Percentiles rank a stretch among this genome's conserved stretches.
These are phyloP conservation scores for Sphagnum fallax DNA, from an alignment of 228 moss, liverwort and hornwort genomes.

Conservation along the genomic window DNA sequence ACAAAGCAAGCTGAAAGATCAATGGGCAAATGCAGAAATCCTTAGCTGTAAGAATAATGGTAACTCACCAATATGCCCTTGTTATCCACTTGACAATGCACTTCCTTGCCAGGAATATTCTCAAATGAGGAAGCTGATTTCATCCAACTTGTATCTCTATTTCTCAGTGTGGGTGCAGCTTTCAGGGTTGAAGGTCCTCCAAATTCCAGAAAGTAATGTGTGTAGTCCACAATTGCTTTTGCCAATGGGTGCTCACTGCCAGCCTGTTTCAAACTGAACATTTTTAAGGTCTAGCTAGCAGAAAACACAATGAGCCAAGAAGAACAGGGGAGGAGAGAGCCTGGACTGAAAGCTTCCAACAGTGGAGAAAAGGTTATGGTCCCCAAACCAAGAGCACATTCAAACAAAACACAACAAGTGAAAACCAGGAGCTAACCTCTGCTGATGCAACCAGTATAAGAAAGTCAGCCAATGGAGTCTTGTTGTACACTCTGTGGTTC, in stretches of 20 bases:
- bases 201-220: slow-evolving; percentile 73
- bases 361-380: too few relatives aligned
- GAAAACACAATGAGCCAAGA: too few relatives aligned
- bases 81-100: slow-evolving; percentile 50
- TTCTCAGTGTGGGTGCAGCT: slow-evolving; percentile 28
- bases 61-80: slow-evolving; percentile 37
- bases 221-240: slow-evolving; percentile 80
- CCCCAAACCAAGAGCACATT: too few relatives aligned
- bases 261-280: slow-evolving; percentile 17
- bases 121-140: slow-evolving; percentile 46
- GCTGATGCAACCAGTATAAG: slow-evolving; percentile 49
- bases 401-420: too few relatives aligned
- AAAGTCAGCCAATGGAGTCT: slow-evolving; percentile 43
- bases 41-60: background rate
- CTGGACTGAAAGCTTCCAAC: too few relatives aligned
- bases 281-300: too few relatives aligned
- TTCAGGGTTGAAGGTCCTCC: slow-evolving; percentile 32
- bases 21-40: too few relatives aligned
- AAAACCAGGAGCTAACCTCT: slow-evolving; percentile 7
- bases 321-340: too few relatives aligned
- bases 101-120: slow-evolving; percentile 66
- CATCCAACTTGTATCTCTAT: slow-evolving; percentile 79
- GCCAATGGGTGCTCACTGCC: slow-evolving; percentile 91
- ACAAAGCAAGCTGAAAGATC: too few relatives aligned
- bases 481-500: slow-evolving; percentile 33